phyloP scores from a whole-genome alignment of 2,329 filamentous ascomycete species.

The Teratosphaeriaceae sp. region DNA sequence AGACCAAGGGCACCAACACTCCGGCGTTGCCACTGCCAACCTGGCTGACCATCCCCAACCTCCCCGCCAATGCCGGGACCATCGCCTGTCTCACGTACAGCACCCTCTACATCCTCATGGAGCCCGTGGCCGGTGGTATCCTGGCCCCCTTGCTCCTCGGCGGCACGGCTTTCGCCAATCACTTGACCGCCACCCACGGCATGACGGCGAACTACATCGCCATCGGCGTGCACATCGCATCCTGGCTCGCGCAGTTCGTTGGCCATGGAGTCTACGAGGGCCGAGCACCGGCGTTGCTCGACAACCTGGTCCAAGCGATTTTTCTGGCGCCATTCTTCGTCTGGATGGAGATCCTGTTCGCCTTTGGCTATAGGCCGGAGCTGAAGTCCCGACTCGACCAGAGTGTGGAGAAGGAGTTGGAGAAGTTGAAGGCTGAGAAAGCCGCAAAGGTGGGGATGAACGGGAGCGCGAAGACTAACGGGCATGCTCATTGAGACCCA shows the following conservation, averaged over 20 bases:
- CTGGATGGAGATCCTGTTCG: conserved; percentile 91
- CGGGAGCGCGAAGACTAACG: conserved; percentile 16
- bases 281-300: conserved; percentile 78
- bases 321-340: conserved; percentile 95
- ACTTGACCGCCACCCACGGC: conserved; percentile 60
- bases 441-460: conserved; percentile 32
- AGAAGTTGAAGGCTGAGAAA: conserved; percentile 61
- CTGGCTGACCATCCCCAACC: conserved; percentile 47
- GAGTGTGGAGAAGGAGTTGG: conserved; percentile 67
- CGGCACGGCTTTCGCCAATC: conserved; percentile 68
- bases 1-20: conserved; percentile 49
- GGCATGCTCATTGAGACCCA: conserved; percentile 11
- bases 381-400: conserved; percentile 74
- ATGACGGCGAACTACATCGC: conserved; percentile 58
- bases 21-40: conserved; percentile 49
- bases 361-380: conserved; percentile 81
- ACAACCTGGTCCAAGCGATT: conserved; percentile 86
- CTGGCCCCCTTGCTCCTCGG: conserved; percentile 70
- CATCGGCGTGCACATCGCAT: conserved; percentile 60
- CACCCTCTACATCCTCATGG: conserved; percentile 79
- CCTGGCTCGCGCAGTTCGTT: conserved; percentile 85
- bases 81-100: conserved; percentile 58
- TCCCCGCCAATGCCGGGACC: conserved; percentile 55
- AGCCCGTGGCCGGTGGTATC: conserved; percentile 80
- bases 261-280: conserved; percentile 87